Conservation (phyloP, 1,284 basidiomycete genomes). For the Puccinia brachypodii region DNA sequence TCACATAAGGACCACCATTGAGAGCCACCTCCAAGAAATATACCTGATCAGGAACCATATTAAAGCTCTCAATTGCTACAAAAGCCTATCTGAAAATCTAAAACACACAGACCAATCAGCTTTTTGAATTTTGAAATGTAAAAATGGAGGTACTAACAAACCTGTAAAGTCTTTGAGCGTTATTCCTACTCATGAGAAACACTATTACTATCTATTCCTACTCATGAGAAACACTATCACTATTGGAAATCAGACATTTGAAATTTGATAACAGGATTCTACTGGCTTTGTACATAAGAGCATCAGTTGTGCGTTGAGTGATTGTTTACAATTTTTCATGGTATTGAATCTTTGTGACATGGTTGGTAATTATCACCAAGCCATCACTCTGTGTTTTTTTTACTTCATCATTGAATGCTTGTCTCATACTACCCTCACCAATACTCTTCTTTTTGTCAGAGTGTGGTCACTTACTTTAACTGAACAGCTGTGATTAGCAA, state of each 20-base stretch:
- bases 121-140: not conserved
- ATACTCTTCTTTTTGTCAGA: no score
- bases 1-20: not conserved
- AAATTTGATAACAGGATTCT: not conserved
- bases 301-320: not conserved
- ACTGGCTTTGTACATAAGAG: not conserved
- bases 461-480: no score
- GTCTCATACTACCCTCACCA: not conserved
- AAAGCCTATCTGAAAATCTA: not conserved
- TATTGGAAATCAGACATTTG: not conserved
- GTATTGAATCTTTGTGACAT: not conserved
- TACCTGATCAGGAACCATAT: not conserved
- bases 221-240: not conserved
- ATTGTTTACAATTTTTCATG: not conserved
- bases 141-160: not conserved
- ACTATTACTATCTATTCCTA: no score
- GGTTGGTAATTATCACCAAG: not conserved
- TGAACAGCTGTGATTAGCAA: no score
- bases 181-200: not conserved
- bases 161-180: not conserved
- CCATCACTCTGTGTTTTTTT: not conserved
- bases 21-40: constrained; percentile 5
- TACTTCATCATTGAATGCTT: not conserved
- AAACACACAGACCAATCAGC: not conserved
- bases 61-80: not conserved